A percentile compares a stretch with the other conserved stretches of the same genome.
These are phyloP conservation scores for Penicillium psychrosexuale DNA, from an alignment of 2,329 filamentous ascomycete species.

Conservation along the genomic window DNA sequence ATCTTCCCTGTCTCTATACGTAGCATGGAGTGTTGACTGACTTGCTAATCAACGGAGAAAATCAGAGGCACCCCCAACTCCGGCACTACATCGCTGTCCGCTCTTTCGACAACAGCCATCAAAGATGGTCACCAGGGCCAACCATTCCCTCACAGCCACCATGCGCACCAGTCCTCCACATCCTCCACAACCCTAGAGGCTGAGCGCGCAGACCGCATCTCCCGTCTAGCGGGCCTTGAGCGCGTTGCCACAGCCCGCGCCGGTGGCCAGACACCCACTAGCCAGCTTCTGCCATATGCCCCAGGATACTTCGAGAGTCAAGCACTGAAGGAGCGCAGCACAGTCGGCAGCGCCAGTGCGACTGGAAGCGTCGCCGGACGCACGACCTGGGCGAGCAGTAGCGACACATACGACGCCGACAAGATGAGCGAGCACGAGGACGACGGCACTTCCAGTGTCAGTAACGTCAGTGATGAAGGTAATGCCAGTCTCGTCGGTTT, in stretches of 20 bases:
- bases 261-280: slow-evolving; percentile 30
- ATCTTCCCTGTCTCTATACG: slow-evolving; percentile 7
- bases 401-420: slow-evolving; percentile 55
- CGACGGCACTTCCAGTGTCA: slow-evolving; percentile 61
- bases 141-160: slow-evolving; percentile 58
- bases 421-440: slow-evolving; percentile 63
- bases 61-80: slow-evolving; percentile 86
- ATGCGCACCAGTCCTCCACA: slow-evolving; percentile 53
- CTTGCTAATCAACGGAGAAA: slow-evolving; percentile 10
- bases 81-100: slow-evolving; percentile 84
- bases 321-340: slow-evolving; percentile 76
- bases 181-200: slow-evolving; percentile 76
- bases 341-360: slow-evolving; percentile 84
- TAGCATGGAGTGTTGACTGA: slow-evolving; percentile 14
- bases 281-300: slow-evolving; percentile 42
- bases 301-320: slow-evolving; percentile 78
- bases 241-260: slow-evolving; percentile 74
- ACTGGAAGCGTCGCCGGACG: slow-evolving; percentile 68
- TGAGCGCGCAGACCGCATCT: slow-evolving; percentile 92
- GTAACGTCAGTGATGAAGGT: slow-evolving; percentile 82
- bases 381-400: slow-evolving; percentile 66
- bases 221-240: slow-evolving; percentile 86
- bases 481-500: slow-evolving; percentile 84
- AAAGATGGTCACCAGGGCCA: slow-evolving; percentile 92
- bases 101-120: slow-evolving; percentile 89